phyloP scores from a whole-genome alignment of 1,139 yeast genomes.

The Saccharomyces pastorianus region DNA sequence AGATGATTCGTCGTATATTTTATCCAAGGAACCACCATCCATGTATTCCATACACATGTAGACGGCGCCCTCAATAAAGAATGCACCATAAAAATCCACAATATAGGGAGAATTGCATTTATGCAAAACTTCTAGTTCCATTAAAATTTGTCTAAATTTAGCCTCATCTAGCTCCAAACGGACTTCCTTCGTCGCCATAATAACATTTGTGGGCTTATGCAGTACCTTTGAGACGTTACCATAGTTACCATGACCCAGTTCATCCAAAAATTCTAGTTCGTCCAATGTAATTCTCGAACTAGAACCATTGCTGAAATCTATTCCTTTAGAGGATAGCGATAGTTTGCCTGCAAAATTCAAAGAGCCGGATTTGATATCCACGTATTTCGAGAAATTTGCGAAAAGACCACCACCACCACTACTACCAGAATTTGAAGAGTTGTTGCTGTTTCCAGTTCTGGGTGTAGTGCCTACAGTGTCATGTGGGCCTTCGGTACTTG shows the following conservation, averaged over 20 bases:
- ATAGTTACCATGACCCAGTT: constrained; percentile 89
- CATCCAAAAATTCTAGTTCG: constrained; percentile 76
- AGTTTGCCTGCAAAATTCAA: constrained; percentile 91
- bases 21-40: constrained; percentile 96
- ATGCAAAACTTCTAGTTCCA: constrained; percentile 92
- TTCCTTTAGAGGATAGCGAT: constrained; percentile 82
- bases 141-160: constrained; percentile 83
- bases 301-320: constrained; percentile 82
- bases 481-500: constrained; percentile 20
- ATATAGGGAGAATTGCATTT: constrained; percentile 84
- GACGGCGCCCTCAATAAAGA: constrained; percentile 94
- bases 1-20: constrained; percentile 52
- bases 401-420: constrained; percentile 39
- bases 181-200: constrained; percentile 97
- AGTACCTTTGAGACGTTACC: constrained; percentile 90
- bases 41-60: constrained; percentile 97
- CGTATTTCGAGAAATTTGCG: constrained; percentile 76
- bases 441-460: constrained; percentile 8
- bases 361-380: constrained; percentile 86
- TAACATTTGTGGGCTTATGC: constrained; percentile 87
- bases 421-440: constrained; percentile 17
- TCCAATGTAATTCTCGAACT: constrained; percentile 80
- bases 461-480: constrained; percentile 28
- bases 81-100: constrained; percentile 94
- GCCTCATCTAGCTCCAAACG: constrained; percentile 84